A percentile compares a stretch with the other conserved stretches of the same genome.
These are phyloP conservation scores for Picochlorum costavermella DNA, from an alignment of 139 green algal genomes.

Conservation along the genomic window DNA sequence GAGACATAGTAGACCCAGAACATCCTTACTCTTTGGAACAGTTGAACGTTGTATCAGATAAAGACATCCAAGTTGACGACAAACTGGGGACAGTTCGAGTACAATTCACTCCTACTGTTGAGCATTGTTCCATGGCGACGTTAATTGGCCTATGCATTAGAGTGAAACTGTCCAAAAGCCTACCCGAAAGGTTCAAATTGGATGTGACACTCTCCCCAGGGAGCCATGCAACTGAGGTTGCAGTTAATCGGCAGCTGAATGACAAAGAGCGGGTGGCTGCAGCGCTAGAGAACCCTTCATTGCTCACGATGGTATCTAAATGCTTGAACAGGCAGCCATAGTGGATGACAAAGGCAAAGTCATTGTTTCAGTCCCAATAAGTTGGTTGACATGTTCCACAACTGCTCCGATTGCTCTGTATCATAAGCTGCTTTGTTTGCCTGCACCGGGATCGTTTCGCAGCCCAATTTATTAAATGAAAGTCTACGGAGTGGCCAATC, in stretches of 20 bases:
- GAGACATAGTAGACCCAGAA: conserved; percentile 94
- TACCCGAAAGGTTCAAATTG: conserved; percentile 88
- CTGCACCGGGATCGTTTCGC: conserved; percentile 28
- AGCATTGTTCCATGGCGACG: conserved; percentile 98
- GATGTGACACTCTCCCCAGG: conserved; percentile 69
- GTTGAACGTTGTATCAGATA: conserved; percentile 77
- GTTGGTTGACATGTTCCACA: conserved; percentile 55
- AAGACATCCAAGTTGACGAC: conserved; percentile 67
- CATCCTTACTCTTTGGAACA: conserved; percentile 97
- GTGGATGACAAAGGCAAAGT: too few relatives aligned
- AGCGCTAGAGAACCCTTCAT: conserved; percentile 91
- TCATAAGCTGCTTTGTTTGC: conserved; percentile 38
- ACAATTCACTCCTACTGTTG: conserved; percentile 78
- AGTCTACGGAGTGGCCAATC: conserved; percentile 54
- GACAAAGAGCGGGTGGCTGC: conserved; percentile 98
- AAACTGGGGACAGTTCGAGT: conserved; percentile 45
- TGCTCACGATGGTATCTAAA: conserved; percentile 83
- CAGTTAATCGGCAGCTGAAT: conserved; percentile 97
- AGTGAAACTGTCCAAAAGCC: conserved; percentile 75
- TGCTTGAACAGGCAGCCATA: conserved; percentile 48
- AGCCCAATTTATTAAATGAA: conserved; percentile 18
- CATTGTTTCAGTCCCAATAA: background rate
- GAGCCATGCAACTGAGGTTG: conserved; percentile 73
- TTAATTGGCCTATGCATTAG: conserved; percentile 95
- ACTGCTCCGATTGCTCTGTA: conserved; percentile 30